Conservation (phyloP, 75 land plant species). For the Cryptomeria japonica region DNA sequence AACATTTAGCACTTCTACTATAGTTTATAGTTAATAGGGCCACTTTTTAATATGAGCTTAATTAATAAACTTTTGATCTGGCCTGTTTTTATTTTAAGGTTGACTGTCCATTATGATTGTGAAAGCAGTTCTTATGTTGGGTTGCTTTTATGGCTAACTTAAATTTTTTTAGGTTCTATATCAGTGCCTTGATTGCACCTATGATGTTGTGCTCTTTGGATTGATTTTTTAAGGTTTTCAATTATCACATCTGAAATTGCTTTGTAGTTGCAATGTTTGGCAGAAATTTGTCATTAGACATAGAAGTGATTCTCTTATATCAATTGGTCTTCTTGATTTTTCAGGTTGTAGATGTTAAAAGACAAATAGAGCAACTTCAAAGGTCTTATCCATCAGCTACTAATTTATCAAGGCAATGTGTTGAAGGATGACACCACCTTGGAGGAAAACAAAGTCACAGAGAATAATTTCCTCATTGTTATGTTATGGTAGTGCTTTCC, state of each 20-base stretch:
- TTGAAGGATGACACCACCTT: too few species aligned
- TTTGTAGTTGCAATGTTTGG: background rate
- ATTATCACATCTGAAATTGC: too few species aligned
- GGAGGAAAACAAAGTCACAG: too few species aligned
- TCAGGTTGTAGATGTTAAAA: conserved; percentile 55
- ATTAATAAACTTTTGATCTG: background rate
- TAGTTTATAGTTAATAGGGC: background rate
- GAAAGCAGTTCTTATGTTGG: background rate
- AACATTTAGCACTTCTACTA: background rate
- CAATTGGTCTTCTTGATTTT: background rate
- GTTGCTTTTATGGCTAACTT: too few species aligned
- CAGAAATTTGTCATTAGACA: background rate
- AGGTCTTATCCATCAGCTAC: too few species aligned
- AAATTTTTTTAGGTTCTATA: too few species aligned
- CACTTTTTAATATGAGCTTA: background rate
- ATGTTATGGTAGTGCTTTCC: too few species aligned
- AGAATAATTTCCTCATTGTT: too few species aligned
- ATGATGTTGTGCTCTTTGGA: background rate
- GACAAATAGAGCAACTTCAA: too few species aligned
- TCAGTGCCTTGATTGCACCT: background rate
- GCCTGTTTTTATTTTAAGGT: background rate
- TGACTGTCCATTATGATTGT: background rate
- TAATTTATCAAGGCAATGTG: too few species aligned
- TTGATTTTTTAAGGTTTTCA: too few species aligned
- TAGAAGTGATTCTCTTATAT: background rate